These are phyloP conservation scores for Phytophthora syringae DNA, from an alignment of 352 stramenopile species.

Conservation along the genomic window DNA sequence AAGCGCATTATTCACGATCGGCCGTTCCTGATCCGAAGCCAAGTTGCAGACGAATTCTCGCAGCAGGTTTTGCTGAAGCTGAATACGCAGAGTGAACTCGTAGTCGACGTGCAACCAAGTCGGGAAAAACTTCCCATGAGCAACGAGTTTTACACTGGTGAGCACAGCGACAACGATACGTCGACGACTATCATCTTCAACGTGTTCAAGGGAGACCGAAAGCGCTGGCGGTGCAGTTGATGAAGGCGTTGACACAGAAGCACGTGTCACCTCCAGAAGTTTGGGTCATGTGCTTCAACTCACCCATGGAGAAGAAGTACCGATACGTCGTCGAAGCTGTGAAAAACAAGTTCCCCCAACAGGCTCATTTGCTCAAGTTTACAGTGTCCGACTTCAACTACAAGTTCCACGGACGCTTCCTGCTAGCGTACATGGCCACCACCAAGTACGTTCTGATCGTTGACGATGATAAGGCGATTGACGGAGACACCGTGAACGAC, in stretches of 20 bases:
- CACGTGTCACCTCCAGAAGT: slow-evolving; percentile 46
- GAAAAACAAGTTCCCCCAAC: slow-evolving; percentile 27
- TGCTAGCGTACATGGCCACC: slow-evolving; percentile 59
- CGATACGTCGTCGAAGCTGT: slow-evolving; percentile 42
- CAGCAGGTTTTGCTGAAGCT: slow-evolving; percentile 35
- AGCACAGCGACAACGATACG: slow-evolving; percentile 39
- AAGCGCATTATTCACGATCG: slow-evolving; percentile 15
- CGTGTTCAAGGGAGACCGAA: slow-evolving; percentile 60
- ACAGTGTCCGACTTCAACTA: slow-evolving; percentile 58
- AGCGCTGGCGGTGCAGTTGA: slow-evolving; percentile 53
- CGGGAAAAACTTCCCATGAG: slow-evolving; percentile 44
- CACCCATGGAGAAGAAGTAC: slow-evolving; percentile 50
- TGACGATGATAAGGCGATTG: slow-evolving; percentile 58
- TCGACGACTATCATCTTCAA: slow-evolving; percentile 83
- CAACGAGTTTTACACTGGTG: slow-evolving; percentile 54
- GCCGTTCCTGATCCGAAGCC: slow-evolving; percentile 17
- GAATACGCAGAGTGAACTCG: neutral
- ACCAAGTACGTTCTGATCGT: slow-evolving; percentile 63
- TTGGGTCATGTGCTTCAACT: slow-evolving; percentile 76
- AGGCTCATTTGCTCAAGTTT: slow-evolving; percentile 42
- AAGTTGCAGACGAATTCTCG: slow-evolving; percentile 13
- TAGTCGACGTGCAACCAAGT: slow-evolving; percentile 29
- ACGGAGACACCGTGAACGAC: slow-evolving; percentile 46
- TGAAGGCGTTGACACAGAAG: slow-evolving; percentile 43
- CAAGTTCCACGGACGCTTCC: slow-evolving; percentile 61